Base-by-base conservation (phyloP, 2,329 filamentous ascomycete genomes). In the Penicillium fuscoglaucum region DNA sequence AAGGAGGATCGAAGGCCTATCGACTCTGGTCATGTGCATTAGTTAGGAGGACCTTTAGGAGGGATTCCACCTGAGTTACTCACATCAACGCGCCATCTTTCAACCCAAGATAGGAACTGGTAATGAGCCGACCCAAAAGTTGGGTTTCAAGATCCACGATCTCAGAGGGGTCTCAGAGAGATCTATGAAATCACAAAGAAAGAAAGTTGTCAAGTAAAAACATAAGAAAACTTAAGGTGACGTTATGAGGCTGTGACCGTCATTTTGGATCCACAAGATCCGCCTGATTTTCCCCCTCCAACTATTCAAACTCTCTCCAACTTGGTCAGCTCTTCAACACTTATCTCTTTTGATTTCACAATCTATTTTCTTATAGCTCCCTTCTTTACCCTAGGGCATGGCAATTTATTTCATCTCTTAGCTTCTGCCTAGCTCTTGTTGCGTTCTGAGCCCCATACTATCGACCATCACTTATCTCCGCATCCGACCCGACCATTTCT, bases 11-110 rank as follows among this genome's bases (percentile, higher is more conserved):
- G 39, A 15, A 41, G 50, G 55, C 35, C 44, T 58, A 37, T 54
- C 12, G n/a, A 46, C 29, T 12, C 31, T 26, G 4, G 45, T 58
- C 52, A 58, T 45, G 15, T 53, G 49, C 24, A 52, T 57, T 8
- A 52, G 55, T 19, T n/a, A 29, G 31, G 7, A 31, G 48, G 24
- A n/a, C 19, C 24, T 15, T n/a, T n/a, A 49, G 6, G 43, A 45
- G 17, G 17, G 28, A 21, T 28, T 58, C 8, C 6, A 40, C 17
- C n/a, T 55, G 21, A 21, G 4, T 43, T 19, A 19, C 52, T 58
- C 56, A 55, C 56, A 50, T 55, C 52, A 55, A 55, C 24, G 15
- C 37, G 51, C 45, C 56, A 58, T 58, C 19, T 48, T 58, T 28
- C 31, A 43, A 37, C 29, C 35, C 13, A 17, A 35, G 13, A 4